phyloP scores from a whole-genome alignment of 2,329 filamentous ascomycete species.

The Colletotrichum plurivorum region DNA sequence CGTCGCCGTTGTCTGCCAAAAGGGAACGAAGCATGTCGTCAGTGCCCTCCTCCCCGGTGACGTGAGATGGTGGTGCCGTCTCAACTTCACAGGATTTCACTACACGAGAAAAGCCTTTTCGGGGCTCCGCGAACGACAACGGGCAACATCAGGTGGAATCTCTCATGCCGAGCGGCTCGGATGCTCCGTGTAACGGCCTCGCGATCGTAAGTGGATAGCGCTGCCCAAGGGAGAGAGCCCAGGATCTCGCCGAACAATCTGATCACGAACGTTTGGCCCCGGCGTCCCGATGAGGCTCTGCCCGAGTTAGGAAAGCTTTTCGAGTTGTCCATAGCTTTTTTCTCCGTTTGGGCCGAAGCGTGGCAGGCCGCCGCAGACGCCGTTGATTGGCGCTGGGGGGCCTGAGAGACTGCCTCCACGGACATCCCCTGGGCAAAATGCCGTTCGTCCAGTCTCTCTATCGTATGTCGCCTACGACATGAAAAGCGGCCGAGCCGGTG shows the following conservation, averaged over 20 bases:
- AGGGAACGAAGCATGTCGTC: not conserved
- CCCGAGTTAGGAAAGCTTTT: conserved; percentile 15
- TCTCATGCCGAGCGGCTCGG: conserved; percentile 4
- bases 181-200: conserved; percentile 4
- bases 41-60: not conserved
- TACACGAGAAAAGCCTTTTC: conserved; percentile 21
- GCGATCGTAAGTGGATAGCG: not conserved
- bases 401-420: not conserved
- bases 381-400: conserved; percentile 26
- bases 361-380: not conserved
- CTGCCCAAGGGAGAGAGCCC: no score
- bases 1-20: not conserved
- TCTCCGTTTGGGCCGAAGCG: conserved; percentile 4
- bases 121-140: conserved; percentile 8
- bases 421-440: not conserved
- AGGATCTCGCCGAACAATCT: not conserved
- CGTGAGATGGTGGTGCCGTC: conserved; percentile 5
- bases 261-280: conserved; percentile 12
- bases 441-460: conserved; percentile 28
- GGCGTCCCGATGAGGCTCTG: not conserved
- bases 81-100: not conserved
- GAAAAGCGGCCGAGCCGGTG: not conserved
- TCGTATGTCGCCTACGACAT: not conserved
- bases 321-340: conserved; percentile 5
- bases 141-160: not conserved